A percentile compares a stretch with the other conserved stretches of the same genome.
Evolutionary conservation across 2,329 filamentous ascomycete species (phyloP).

Genomic region (Knufia petricola): DNA sequence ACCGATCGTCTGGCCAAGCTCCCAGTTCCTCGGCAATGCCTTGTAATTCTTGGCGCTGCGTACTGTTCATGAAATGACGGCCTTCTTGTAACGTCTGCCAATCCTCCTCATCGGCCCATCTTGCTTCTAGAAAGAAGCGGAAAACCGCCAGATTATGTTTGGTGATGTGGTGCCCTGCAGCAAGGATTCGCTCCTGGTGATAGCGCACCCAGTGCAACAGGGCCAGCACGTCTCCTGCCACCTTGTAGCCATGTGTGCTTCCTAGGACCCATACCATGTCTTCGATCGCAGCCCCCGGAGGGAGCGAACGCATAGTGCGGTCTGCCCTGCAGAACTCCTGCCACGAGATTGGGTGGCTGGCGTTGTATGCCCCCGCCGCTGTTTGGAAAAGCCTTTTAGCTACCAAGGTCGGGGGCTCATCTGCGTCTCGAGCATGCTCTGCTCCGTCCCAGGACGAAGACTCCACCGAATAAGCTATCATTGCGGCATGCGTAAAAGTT

Average conservation of each 20-base stretch:
- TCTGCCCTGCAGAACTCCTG: too few relatives aligned
- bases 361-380: background rate
- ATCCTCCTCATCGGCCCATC: background rate
- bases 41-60: constrained; percentile 9
- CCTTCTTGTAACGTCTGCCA: background rate
- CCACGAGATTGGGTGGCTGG: too few relatives aligned
- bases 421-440: constrained; percentile 9
- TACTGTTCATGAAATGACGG: background rate
- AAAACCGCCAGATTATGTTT: constrained; percentile 3
- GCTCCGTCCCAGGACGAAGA: background rate
- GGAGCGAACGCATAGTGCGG: constrained; percentile 16
- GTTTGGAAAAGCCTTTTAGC: background rate
- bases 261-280: constrained; percentile 14
- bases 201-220: constrained; percentile 23
- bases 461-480: constrained; percentile 5
- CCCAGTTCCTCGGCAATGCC: constrained; percentile 9
- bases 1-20: constrained; percentile 16
- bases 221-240: constrained; percentile 11
- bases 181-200: constrained; percentile 23
- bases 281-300: constrained; percentile 12
- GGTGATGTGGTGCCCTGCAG: constrained; percentile 9
- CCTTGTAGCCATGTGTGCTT: constrained; percentile 1
- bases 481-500: background rate
- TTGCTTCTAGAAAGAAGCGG: background rate
- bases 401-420: constrained; percentile 1